Evolutionary conservation across 768 basidiomycete genomes (phyloP), one percentile per base, ranked within the genome.

Genomic region (Paxillus involutus): DNA sequence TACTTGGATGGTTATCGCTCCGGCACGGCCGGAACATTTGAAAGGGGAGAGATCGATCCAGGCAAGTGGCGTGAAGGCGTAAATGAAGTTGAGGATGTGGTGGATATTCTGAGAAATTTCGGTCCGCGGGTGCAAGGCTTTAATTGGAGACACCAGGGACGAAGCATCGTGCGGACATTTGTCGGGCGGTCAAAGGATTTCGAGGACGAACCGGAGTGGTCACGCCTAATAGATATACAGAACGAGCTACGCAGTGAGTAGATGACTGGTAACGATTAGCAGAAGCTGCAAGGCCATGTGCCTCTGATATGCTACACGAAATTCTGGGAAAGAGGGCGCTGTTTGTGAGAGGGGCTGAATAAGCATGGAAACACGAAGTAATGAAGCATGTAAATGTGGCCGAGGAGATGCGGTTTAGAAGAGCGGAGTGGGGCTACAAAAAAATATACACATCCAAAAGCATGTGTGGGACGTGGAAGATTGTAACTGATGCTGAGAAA

Each of bases 201-300:
- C 59, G 90, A 88, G 69, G 94, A 94, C 48, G 91, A 97, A 68
- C 80, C 85, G 4, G 94, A 93, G 74, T 98, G 90, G 87, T 67
- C 75, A 26, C 75, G 77, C 57, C 74, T 98, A 64, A 75, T 77
- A 62, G 81, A 78, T 56, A 68, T 94, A 61, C 75, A 84, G 47
- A 57, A 61, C 13, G 68, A 64, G 48, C 52, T 69, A 42, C 53
- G 59, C 45, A 64, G 40, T 40, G 62, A 62, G 33, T 59, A 51
- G 37, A 49, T 51, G 33, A 43, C 51, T 24, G 39, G 36, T 14
- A 33, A 24, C 26, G n/a, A 53, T 13, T 6, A 37, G 19, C 21
- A 49, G 19, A 48, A 49, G n/a, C 29, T 12, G 30, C 33, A n/a
- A 19, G 29, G 32, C 24, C 8, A 30, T 44, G 40, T 42, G 35